A percentile compares a stretch with the other conserved stretches of the same genome.
These are phyloP conservation scores for Phaeodactylum tricornutum DNA, from an alignment of 108 stramenopile species.

Conservation along the genomic window DNA sequence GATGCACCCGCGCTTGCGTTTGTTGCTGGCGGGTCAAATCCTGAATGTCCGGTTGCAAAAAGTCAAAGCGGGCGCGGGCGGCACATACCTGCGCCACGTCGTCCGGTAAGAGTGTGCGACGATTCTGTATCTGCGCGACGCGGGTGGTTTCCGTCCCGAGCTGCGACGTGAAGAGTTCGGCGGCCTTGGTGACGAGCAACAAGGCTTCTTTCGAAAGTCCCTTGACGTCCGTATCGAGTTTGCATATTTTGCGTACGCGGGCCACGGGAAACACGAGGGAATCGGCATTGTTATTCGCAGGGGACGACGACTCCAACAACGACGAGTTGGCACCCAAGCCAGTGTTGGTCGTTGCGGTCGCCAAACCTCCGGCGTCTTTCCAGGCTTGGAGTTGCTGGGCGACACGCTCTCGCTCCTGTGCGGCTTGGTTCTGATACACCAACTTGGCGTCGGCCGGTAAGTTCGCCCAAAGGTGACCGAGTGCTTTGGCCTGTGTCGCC, in stretches of 20 bases:
- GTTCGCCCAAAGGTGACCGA: slow-evolving; percentile 49
- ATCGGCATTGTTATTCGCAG: slow-evolving; percentile 2
- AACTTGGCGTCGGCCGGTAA: slow-evolving; percentile 38
- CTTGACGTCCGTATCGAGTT: slow-evolving; percentile 79
- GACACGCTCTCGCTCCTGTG: slow-evolving; percentile 45
- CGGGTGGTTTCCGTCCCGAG: slow-evolving; percentile 50
- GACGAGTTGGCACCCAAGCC: no score
- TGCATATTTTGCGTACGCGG: slow-evolving; percentile 79
- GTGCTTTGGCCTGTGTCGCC: slow-evolving; percentile 33
- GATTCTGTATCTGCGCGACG: slow-evolving; percentile 69
- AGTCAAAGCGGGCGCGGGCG: slow-evolving; percentile 50
- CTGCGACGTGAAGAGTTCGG: slow-evolving; percentile 58
- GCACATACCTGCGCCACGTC: slow-evolving; percentile 71
- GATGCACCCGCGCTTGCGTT: no score
- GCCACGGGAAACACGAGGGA: slow-evolving; percentile 43
- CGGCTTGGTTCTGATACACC: slow-evolving; percentile 43
- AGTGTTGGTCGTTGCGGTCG: no score
- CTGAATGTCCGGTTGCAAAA: slow-evolving; percentile 58
- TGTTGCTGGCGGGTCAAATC: slow-evolving; percentile 23
- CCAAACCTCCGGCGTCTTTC: slow-evolving; percentile 31
- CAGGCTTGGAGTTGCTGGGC: slow-evolving; percentile 39
- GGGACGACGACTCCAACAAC: not conserved
- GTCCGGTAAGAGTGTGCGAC: slow-evolving; percentile 53
- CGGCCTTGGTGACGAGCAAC: slow-evolving; percentile 63
- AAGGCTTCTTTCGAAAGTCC: slow-evolving; percentile 75